Evolutionary conservation across 2,329 filamentous ascomycete species (phyloP).

Genomic region (Pseudogymnoascus sp.): DNA sequence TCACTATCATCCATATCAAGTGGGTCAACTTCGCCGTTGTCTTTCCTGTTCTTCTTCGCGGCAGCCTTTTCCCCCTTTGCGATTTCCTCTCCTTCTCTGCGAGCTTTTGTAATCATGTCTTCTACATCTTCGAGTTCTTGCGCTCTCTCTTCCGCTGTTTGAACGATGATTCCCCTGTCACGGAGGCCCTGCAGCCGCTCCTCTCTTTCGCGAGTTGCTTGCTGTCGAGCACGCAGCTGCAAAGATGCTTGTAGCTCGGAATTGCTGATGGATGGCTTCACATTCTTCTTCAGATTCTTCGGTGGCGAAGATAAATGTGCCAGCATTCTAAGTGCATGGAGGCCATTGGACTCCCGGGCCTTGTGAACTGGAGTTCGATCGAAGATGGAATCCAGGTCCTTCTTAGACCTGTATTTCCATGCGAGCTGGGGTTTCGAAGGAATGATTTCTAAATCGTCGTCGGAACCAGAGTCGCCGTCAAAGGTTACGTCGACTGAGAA

Average conservation of each 20-base stretch:
- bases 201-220: constrained; percentile 69
- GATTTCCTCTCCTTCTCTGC: constrained; percentile 71
- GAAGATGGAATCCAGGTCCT: constrained; percentile 55
- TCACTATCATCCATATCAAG: constrained; percentile 43
- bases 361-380: constrained; percentile 57
- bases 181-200: constrained; percentile 68
- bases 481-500: constrained; percentile 28
- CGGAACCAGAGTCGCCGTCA: constrained; percentile 39
- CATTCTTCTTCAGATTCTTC: constrained; percentile 36
- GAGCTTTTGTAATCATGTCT: constrained; percentile 76
- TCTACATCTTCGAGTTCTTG: constrained; percentile 76
- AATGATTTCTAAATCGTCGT: constrained; percentile 57
- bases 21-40: constrained; percentile 33
- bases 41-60: constrained; percentile 53
- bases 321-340: constrained; percentile 63
- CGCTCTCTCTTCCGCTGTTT: constrained; percentile 80
- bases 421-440: constrained; percentile 10
- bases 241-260: constrained; percentile 62
- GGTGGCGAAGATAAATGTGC: constrained; percentile 61
- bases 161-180: constrained; percentile 70
- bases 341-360: constrained; percentile 51
- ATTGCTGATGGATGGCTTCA: constrained; percentile 52
- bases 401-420: constrained; percentile 26
- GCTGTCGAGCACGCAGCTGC: constrained; percentile 63
- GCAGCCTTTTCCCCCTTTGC: constrained; percentile 67